Base-by-base conservation (phyloP, 768 basidiomycete species). In the Auricularia sp. region DNA sequence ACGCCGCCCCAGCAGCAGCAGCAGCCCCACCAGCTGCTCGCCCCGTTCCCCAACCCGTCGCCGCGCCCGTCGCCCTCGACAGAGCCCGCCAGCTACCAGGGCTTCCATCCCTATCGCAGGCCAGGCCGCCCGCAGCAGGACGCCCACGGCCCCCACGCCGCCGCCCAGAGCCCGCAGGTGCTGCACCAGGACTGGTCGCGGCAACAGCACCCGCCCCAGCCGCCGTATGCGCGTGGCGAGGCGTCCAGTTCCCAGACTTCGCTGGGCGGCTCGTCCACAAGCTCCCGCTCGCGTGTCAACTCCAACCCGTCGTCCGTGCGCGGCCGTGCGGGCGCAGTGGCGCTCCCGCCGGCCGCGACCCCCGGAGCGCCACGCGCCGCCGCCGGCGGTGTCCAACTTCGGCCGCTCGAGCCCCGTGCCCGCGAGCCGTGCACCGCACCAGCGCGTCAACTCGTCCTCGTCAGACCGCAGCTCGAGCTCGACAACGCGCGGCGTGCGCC, bases 51-150 rank as follows among this genome's bases (percentile, higher is more conserved):
- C 14, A 42, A 45, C 54, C 36, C 34, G 64, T 61, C 58, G 35
- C 62, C 62, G 44, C 34, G 36, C 33, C 56, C 56, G 16, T 51
- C 56, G 34, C 56, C 56, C 3, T 14, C 24, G 21, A 14, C n/a
- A 3, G 56, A 35, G 56, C 56, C 18, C 3, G 56, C 24, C 11
- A 33, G 7, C 34, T 79, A 81, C 66, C 79, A 79, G 42, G 90
- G 88, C 34, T 92, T 85, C 72, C 90, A 92, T 73, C 90, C 90
- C 64, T 92, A 92, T 80, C 87, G 90, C 64, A 83, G 90, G 14
- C 89, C 89, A 24, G 79, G 73, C 75, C 24, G 56, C 24, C 24
- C 56, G 34, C 56, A 64, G 37, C 77, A 75, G 62, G 39, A 62
- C 62, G 45, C 63, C 63, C 65, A 16, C 34, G 63, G 8, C 65